Evolutionary conservation across 805 yeast species (phyloP).

Genomic region (Nadsonia fulvescens): DNA sequence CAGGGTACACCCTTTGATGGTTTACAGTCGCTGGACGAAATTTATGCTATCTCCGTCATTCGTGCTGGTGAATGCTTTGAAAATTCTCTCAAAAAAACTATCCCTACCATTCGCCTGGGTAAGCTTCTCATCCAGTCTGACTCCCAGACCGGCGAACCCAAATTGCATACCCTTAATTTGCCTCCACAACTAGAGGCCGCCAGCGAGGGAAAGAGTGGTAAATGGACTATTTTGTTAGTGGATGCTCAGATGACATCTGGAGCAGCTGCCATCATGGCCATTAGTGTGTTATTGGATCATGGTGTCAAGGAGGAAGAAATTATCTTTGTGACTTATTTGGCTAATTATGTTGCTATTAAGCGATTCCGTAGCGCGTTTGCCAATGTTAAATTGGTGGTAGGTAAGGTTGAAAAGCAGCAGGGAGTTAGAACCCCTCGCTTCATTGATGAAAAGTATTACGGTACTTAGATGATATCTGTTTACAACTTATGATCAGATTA

Average conservation of each 20-base stretch:
- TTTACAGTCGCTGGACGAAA: conserved; percentile 23
- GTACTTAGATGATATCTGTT: no score
- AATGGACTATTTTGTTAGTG: conserved; percentile 34
- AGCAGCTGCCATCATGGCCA: conserved; percentile 88
- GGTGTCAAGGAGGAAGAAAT: conserved; percentile 45
- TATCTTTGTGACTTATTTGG: conserved; percentile 48
- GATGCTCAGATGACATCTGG: conserved; percentile 87
- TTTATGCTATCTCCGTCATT: conserved; percentile 62
- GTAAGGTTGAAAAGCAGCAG: conserved; percentile 37
- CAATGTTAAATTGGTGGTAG: conserved; percentile 48
- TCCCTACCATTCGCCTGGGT: conserved; percentile 62
- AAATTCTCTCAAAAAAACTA: conserved; percentile 53
- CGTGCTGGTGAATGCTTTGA: conserved; percentile 90
- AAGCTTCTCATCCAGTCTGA: conserved; percentile 78
- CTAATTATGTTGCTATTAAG: conserved; percentile 63
- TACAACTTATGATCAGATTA: no score
- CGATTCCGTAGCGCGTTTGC: conserved; percentile 64
- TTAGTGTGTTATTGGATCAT: conserved; percentile 72
- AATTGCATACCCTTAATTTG: conserved; percentile 61
- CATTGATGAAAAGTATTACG: conserved; percentile 63
- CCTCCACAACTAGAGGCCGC: conserved; percentile 24
- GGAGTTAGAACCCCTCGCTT: conserved; percentile 49
- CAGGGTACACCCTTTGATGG: conserved; percentile 16
- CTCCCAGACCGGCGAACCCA: conserved; percentile 83
- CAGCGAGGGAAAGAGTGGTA: conserved; percentile 5